These are phyloP conservation scores for Przewalskia tangutica DNA, from an alignment of 257 asterid genomes.

Conservation along the genomic window DNA sequence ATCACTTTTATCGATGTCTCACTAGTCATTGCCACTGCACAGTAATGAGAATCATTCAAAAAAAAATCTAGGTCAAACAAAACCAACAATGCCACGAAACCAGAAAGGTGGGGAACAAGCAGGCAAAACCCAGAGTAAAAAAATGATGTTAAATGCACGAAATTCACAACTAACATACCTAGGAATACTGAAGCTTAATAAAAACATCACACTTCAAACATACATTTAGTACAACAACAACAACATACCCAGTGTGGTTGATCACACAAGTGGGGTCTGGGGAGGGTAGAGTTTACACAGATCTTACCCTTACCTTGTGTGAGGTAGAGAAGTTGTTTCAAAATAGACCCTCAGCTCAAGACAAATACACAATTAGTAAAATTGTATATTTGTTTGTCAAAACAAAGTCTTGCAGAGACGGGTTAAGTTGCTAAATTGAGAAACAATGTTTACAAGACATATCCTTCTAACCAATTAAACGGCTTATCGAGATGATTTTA, in stretches of 20 bases:
- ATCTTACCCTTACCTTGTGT: too few relatives aligned
- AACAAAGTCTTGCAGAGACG: not conserved
- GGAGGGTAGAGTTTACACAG: too few relatives aligned
- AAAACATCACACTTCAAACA: not conserved
- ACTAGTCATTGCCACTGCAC: constrained; percentile 44
- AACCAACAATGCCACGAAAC: not conserved
- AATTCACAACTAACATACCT: not conserved
- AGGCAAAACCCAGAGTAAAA: not conserved
- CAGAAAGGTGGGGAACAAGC: not conserved
- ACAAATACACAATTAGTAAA: not conserved
- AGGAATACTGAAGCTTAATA: not conserved
- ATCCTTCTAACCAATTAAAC: not conserved
- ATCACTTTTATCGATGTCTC: constrained; percentile 53
- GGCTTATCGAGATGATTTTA: not conserved
- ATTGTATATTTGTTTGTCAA: not conserved
- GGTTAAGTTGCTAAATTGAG: not conserved
- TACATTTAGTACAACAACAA: not conserved
- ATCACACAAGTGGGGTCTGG: too few relatives aligned
- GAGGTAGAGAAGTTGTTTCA: too few relatives aligned
- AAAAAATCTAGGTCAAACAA: not conserved
- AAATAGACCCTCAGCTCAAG: too few relatives aligned
- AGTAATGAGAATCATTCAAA: not conserved
- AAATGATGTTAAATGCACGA: not conserved
- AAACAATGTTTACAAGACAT: not conserved
- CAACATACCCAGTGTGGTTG: too few relatives aligned